These are phyloP conservation scores for Phytopythium litorale DNA, from an alignment of 352 stramenopile species.

Conservation along the genomic window DNA sequence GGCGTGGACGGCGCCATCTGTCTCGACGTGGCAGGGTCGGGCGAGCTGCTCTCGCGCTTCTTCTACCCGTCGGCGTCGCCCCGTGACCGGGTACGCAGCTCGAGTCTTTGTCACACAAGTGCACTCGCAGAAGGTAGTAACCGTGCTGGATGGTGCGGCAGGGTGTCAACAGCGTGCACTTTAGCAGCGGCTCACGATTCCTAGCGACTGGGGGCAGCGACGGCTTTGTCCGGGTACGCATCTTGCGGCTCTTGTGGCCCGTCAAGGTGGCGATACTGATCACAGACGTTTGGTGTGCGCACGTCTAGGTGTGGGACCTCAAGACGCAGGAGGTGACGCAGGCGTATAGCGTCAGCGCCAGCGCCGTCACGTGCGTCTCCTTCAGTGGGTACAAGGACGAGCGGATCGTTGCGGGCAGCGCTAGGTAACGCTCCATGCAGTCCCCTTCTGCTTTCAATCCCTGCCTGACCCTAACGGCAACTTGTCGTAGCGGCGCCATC, in stretches of 20 bases:
- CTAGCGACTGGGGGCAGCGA: conserved; percentile 55
- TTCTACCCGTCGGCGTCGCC: conserved; percentile 44
- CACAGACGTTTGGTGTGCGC: background rate
- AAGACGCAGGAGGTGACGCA: conserved; percentile 74
- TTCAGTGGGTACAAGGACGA: conserved; percentile 79
- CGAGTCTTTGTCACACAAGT: background rate
- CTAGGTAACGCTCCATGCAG: conserved; percentile 26
- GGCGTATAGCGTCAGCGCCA: conserved; percentile 58
- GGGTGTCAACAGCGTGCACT: conserved; percentile 60
- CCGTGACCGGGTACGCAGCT: conserved; percentile 24
- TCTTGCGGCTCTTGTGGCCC: background rate
- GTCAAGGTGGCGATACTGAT: background rate
- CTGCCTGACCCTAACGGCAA: background rate
- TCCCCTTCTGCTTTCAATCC: background rate
- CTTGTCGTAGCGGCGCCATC: conserved; percentile 40
- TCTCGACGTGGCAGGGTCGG: conserved; percentile 45
- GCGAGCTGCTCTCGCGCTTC: conserved; percentile 59
- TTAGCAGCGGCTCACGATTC: conserved; percentile 69
- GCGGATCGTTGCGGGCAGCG: conserved; percentile 60
- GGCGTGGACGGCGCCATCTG: conserved; percentile 59
- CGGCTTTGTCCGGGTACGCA: conserved; percentile 40
- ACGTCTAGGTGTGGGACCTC: conserved; percentile 54
- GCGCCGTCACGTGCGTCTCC: conserved; percentile 50
- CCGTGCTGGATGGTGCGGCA: conserved; percentile 10
- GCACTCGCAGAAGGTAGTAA: background rate